Conservation (phyloP, 805 yeast species). For the Starmerella scarabaei region DNA sequence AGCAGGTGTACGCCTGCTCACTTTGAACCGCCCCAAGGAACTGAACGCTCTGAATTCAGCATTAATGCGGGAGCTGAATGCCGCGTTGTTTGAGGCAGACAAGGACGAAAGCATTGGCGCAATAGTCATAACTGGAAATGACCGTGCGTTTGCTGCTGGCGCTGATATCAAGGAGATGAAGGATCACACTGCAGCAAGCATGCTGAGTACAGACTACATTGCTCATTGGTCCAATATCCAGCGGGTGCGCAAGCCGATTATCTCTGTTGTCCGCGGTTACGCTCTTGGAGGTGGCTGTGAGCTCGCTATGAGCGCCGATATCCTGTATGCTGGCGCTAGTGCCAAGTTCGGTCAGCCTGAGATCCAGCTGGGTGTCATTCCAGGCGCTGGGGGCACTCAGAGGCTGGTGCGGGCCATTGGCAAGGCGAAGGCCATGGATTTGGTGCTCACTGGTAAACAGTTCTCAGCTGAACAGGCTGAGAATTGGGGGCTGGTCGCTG, state of each 20-base stretch:
- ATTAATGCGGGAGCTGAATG: slow-evolving; percentile 30
- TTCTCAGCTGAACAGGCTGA: slow-evolving; percentile 36
- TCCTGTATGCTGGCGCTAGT: slow-evolving; percentile 37
- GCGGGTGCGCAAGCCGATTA: slow-evolving; percentile 34
- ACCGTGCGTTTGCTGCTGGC: slow-evolving; percentile 42
- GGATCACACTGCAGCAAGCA: slow-evolving; percentile 29
- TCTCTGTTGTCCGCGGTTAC: slow-evolving; percentile 43
- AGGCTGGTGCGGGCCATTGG: slow-evolving; percentile 38
- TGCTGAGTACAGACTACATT: slow-evolving; percentile 28
- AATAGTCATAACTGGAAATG: slow-evolving; percentile 36
- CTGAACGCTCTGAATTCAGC: slow-evolving; percentile 32
- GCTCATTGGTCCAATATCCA: slow-evolving; percentile 32
- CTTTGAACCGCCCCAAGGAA: slow-evolving; percentile 35
- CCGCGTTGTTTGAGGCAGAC: slow-evolving; percentile 30
- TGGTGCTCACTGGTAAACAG: slow-evolving; percentile 36
- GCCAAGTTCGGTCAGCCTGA: slow-evolving; percentile 46
- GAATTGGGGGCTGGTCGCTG: slow-evolving; percentile 38
- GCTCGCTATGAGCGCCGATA: slow-evolving; percentile 41
- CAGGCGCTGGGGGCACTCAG: slow-evolving; percentile 45
- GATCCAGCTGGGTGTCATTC: slow-evolving; percentile 39
- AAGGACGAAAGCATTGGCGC: slow-evolving; percentile 32
- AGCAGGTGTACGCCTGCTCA: slow-evolving; percentile 30
- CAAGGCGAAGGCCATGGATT: slow-evolving; percentile 38
- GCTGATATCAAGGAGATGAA: slow-evolving; percentile 44
- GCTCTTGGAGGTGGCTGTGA: slow-evolving; percentile 49